Evolutionary conservation across 2,329 filamentous ascomycete genomes (phyloP).

Genomic region (Trichocomaceae sp.): DNA sequence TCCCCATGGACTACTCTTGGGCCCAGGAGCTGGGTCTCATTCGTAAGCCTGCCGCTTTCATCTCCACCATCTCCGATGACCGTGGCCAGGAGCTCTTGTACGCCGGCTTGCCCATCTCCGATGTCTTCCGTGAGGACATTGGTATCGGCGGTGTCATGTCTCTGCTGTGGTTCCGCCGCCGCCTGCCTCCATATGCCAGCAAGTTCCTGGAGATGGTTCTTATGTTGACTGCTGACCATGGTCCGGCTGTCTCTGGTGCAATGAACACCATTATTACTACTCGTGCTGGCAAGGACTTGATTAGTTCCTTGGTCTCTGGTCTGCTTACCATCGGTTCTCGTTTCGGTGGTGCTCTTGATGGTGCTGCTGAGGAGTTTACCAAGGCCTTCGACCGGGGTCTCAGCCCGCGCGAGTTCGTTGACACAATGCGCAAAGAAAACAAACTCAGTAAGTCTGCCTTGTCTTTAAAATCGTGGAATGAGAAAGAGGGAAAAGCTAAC

Average conservation of each 20-base stretch:
- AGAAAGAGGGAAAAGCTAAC: slow-evolving; percentile 6
- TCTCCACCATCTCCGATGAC: slow-evolving; percentile 99
- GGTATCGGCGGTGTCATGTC: slow-evolving; percentile 99
- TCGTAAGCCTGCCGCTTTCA: slow-evolving; percentile 99
- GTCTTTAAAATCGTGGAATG: background rate
- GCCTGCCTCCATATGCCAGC: slow-evolving; percentile 90
- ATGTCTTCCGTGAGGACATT: slow-evolving; percentile 98
- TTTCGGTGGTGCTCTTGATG: slow-evolving; percentile 97
- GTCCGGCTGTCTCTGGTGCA: slow-evolving; percentile 95
- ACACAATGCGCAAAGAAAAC: slow-evolving; percentile 99
- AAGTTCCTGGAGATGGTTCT: slow-evolving; percentile 99
- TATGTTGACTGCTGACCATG: slow-evolving; percentile 99
- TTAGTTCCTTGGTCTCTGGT: slow-evolving; percentile 91
- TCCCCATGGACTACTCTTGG: slow-evolving; percentile 99
- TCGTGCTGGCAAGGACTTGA: slow-evolving; percentile 96
- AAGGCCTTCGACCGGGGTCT: slow-evolving; percentile 97
- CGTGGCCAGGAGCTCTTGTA: slow-evolving; percentile 99
- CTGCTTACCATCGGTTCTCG: slow-evolving; percentile 96
- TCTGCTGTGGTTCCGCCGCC: slow-evolving; percentile 97
- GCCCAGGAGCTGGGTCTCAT: slow-evolving; percentile 98
- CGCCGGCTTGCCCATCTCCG: slow-evolving; percentile 99
- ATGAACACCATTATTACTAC: slow-evolving; percentile 99
- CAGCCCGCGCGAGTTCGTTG: slow-evolving; percentile 96
- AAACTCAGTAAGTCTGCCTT: slow-evolving; percentile 67
- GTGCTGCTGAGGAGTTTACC: slow-evolving; percentile 96